These are phyloP conservation scores for Bacidia rubella DNA, from an alignment of 495 filamentous ascomycete genomes.

Conservation along the genomic window DNA sequence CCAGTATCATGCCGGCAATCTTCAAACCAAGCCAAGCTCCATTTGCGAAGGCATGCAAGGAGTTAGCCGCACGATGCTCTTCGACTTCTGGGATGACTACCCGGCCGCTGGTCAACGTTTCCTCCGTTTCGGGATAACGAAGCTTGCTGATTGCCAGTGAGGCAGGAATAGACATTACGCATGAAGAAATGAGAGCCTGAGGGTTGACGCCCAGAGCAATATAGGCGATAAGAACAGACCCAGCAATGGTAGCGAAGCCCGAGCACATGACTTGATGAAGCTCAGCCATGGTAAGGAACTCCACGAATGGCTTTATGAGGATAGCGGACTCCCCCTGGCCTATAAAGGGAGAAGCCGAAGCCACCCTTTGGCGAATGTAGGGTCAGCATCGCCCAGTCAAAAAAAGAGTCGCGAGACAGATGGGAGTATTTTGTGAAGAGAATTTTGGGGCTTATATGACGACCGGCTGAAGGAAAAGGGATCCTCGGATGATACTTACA, in stretches of 20 bases:
- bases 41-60: conserved; percentile 73
- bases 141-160: conserved; percentile 78
- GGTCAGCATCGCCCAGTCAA: background rate
- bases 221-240: conserved; percentile 68
- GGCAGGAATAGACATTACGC: conserved; percentile 83
- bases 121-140: conserved; percentile 76
- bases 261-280: conserved; percentile 85
- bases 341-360: conserved; percentile 87
- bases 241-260: conserved; percentile 53
- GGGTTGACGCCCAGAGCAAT: conserved; percentile 67
- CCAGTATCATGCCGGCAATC: conserved; percentile 73
- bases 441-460: too few relatives aligned
- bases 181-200: conserved; percentile 60
- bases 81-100: conserved; percentile 67
- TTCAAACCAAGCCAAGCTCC: conserved; percentile 83
- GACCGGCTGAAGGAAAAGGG: too few relatives aligned
- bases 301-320: conserved; percentile 75
- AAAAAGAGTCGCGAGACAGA: too few relatives aligned
- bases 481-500: too few relatives aligned
- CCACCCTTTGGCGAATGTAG: conserved; percentile 26
- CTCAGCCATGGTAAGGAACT: conserved; percentile 70
- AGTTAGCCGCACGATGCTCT: conserved; percentile 57
- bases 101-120: conserved; percentile 64
- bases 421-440: too few relatives aligned
- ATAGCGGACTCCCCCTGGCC: conserved; percentile 89